Evolutionary conservation across 2,329 filamentous ascomycete genomes (phyloP).

Genomic region (Dactylellina sp.): DNA sequence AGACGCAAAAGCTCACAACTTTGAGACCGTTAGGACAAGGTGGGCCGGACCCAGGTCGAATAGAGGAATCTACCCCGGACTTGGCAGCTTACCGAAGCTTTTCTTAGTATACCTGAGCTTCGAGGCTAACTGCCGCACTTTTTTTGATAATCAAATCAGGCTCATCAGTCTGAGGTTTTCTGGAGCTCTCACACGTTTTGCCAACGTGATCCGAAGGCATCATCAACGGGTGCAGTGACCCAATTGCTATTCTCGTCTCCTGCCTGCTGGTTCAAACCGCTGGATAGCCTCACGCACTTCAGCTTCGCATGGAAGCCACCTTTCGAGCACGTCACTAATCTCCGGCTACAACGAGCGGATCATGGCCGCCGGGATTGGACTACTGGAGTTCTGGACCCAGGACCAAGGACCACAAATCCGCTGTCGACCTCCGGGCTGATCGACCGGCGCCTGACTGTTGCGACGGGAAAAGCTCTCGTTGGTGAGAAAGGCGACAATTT

Average conservation of each 20-base stretch:
- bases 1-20: background rate
- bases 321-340: slow-evolving; percentile 32
- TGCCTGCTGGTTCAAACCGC: background rate
- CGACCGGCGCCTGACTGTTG: slow-evolving; percentile 8
- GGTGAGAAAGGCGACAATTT: slow-evolving; percentile 51
- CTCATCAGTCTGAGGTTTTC: background rate
- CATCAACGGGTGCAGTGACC: background rate
- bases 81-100: slow-evolving; percentile 37
- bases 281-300: too few relatives aligned
- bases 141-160: background rate
- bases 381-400: too few relatives aligned
- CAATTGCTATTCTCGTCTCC: background rate
- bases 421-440: slow-evolving; percentile 5
- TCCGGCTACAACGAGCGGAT: slow-evolving; percentile 18
- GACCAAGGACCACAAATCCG: slow-evolving; percentile 29
- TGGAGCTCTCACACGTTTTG: slow-evolving; percentile 16
- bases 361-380: slow-evolving; percentile 36
- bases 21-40: background rate
- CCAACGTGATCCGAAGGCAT: slow-evolving; percentile 19
- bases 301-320: background rate
- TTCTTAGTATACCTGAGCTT: slow-evolving; percentile 4
- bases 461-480: slow-evolving; percentile 9
- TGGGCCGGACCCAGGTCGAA: slow-evolving; percentile 9
- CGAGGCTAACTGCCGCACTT: background rate
- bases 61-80: slow-evolving; percentile 30